Conservation (phyloP, 208 protist genomes). For the Acanthamoeba triangularis region DNA sequence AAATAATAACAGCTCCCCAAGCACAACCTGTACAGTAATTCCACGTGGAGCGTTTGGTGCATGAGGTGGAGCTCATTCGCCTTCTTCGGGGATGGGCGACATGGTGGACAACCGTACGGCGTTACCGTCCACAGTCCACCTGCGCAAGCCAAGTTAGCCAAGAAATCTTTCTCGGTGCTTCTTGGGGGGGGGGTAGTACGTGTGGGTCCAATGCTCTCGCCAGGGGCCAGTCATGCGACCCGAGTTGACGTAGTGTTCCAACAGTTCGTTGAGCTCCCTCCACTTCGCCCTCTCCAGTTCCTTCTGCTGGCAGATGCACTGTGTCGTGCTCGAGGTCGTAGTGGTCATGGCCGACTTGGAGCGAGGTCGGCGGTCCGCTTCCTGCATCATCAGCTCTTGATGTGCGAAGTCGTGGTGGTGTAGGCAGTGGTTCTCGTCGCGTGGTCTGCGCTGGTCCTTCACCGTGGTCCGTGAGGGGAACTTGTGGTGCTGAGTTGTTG, state of each 20-base stretch:
- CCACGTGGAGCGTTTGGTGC: background rate
- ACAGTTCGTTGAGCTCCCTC: constrained; percentile 9
- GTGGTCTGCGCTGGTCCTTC: no score
- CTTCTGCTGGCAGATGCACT: background rate
- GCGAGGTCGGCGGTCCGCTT: background rate
- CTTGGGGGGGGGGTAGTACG: background rate
- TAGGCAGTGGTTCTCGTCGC: no score
- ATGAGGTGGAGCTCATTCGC: background rate
- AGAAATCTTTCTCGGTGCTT: no score
- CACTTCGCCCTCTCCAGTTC: background rate
- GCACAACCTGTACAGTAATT: background rate
- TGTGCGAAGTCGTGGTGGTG: no score
- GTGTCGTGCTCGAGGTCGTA: background rate
- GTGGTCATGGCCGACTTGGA: background rate
- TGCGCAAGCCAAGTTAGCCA: background rate
- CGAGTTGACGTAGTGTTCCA: background rate
- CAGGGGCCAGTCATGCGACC: background rate
- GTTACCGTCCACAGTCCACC: background rate
- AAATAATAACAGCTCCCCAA: no score
- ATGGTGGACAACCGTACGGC: background rate
- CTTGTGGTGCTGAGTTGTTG: no score
- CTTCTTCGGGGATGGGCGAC: constrained; percentile 8
- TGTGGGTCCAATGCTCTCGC: constrained; percentile 9
- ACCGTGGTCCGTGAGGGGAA: no score
- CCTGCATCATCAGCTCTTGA: background rate